A percentile compares a stretch with the other conserved stretches of the same genome.
These are phyloP conservation scores for Citrus trifoliata DNA, from an alignment of 345 rosid species.

Conservation along the genomic window DNA sequence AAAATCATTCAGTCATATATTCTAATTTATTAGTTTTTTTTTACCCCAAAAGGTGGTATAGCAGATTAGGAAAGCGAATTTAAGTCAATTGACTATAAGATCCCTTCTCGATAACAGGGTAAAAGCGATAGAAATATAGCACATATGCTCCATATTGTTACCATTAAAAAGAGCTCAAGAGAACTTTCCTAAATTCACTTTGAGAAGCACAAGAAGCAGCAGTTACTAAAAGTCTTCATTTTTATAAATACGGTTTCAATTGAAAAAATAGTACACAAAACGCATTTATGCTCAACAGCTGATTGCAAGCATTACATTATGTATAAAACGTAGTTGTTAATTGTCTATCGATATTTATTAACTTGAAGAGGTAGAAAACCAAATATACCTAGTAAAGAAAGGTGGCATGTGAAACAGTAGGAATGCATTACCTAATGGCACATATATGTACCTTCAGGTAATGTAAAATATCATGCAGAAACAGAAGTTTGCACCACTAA, in stretches of 20 bases:
- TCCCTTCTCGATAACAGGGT: not conserved
- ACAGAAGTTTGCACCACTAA: not conserved
- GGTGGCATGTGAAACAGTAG: not conserved
- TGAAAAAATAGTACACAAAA: not conserved
- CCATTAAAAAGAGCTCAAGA: not conserved
- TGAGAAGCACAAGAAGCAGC: conserved; percentile 1
- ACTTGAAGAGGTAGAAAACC: not conserved
- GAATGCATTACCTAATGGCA: not conserved
- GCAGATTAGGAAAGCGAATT: conserved; percentile 9
- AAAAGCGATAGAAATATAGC: not conserved
- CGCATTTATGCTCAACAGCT: not conserved
- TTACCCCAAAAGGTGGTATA: not conserved
- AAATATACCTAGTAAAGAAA: not conserved
- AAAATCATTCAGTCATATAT: not conserved
- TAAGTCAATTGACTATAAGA: not conserved
- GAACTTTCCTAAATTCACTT: not conserved
- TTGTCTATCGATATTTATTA: not conserved
- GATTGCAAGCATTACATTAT: not conserved
- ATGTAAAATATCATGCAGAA: not conserved
- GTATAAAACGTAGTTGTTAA: not conserved
- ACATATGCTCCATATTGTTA: not conserved
- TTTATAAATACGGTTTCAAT: not conserved
- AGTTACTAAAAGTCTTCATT: not conserved
- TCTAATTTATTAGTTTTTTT: not conserved
- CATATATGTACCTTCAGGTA: not conserved